Evolutionary conservation across 108 stramenopile genomes (phyloP), one percentile per base, ranked within the genome.

Genomic region (Cyclotella choctawhatcheeana): DNA sequence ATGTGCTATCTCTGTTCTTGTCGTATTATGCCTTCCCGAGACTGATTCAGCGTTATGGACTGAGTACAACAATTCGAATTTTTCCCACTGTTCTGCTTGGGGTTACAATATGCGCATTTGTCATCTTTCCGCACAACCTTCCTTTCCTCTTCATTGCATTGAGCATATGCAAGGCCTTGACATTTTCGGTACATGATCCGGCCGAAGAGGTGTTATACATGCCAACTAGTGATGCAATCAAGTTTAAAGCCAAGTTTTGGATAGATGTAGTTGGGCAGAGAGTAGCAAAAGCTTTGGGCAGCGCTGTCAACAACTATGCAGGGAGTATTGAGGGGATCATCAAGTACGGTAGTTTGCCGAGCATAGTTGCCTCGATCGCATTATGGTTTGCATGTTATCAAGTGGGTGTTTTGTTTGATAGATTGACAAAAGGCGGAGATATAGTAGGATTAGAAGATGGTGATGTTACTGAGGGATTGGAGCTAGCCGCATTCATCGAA

Each of bases 141-240:
- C 53, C 77, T 20, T 89, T 97, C 25, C 65, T 96, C 8, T 96
- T 97, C 68, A 67, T 91, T 1, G 77, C 85, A 24, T 70, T 97
- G 65, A 87, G 87, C 37, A 33, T 97, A 2, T 87, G 95, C 62
- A 97, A 96, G 84, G 94, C 93, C 16, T 84, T 97, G 86, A 94
- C 94, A 30, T 97, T 96, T 73, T 88, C 89, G 27, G 83, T 97
- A 5, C 91, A 96, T 71, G 97, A 97, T 81, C 97, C 97, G 20
- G 72, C 93, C 68, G 95, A 92, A 65, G 97, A 97, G 69, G 83
- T 97, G 35, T 70, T 97, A 33, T 97, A 96, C 81, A 81, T 94
- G 63, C 94, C 94, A 18, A 97, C 97, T 13, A 89, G 89, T 24
- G 88, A 92, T 62, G 82, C 81, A 27, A 81, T 95, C 58, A 96